phyloP scores from a whole-genome alignment of 495 filamentous ascomycete species.

The Penicillium samsonianum region DNA sequence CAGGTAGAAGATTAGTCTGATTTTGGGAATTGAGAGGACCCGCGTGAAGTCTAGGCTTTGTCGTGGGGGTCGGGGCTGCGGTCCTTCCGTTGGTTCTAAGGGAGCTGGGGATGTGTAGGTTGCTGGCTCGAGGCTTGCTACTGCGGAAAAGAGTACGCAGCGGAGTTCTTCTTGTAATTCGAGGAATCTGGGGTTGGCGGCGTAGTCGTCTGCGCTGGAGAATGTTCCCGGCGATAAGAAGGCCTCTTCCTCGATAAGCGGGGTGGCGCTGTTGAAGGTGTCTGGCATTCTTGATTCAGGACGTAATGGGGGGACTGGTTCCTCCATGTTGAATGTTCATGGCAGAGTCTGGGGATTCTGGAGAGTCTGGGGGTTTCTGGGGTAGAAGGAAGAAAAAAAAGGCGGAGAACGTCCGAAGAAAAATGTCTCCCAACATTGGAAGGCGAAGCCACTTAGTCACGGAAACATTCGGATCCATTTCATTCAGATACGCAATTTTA shows the following conservation, averaged over 20 bases:
- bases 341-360: slow-evolving; percentile 1
- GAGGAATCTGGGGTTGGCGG: slow-evolving; percentile 32
- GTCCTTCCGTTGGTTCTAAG: slow-evolving; percentile 19
- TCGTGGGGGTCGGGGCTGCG: slow-evolving; percentile 11
- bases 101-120: slow-evolving; percentile 24
- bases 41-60: slow-evolving; percentile 32
- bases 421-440: not conserved
- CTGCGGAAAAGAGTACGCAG: slow-evolving; percentile 31
- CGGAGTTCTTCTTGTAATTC: slow-evolving; percentile 34
- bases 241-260: slow-evolving; percentile 29
- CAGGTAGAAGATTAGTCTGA: slow-evolving; percentile 29
- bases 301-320: slow-evolving; percentile 18
- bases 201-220: slow-evolving; percentile 34
- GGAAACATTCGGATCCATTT: not conserved
- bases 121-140: slow-evolving; percentile 28
- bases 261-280: slow-evolving; percentile 19
- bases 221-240: slow-evolving; percentile 34
- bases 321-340: slow-evolving; percentile 17
- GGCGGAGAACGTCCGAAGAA: slow-evolving; percentile 14
- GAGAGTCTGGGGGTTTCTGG: slow-evolving; percentile 15
- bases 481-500: not conserved
- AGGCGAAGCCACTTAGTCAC: slow-evolving; percentile 23
- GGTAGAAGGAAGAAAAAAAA: slow-evolving; percentile 17
- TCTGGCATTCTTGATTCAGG: slow-evolving; percentile 18
- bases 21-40: slow-evolving; percentile 28